A percentile compares a stretch with the other conserved stretches of the same genome.
Evolutionary conservation across 2,329 filamentous ascomycete species (phyloP).

Genomic region (Hymenoscyphus fructigenus): DNA sequence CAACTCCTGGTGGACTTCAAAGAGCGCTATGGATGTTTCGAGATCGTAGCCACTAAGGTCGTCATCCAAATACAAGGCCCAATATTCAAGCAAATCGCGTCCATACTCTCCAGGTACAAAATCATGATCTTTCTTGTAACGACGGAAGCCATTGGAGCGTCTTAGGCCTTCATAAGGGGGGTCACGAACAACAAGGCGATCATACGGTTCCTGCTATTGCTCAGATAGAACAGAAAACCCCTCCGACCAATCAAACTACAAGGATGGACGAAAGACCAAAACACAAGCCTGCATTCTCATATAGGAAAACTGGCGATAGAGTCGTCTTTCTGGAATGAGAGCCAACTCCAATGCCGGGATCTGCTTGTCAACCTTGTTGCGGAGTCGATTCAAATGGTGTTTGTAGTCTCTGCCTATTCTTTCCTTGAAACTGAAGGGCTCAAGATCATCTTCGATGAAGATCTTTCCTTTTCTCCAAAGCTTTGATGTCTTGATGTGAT

Average conservation of each 20-base stretch:
- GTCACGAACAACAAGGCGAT: neutral
- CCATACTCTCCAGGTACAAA: too few relatives aligned
- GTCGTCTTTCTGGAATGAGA: neutral
- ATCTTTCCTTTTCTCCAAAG: neutral
- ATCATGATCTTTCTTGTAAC: too few relatives aligned
- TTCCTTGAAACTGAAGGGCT: neutral
- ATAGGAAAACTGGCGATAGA: neutral
- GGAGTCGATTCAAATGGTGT: neutral
- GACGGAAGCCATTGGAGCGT: too few relatives aligned
- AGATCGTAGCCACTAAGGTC: too few relatives aligned
- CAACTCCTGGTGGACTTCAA: neutral
- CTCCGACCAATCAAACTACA: neutral
- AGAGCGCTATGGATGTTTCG: too few relatives aligned
- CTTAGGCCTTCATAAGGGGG: too few relatives aligned
- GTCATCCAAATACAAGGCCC: too few relatives aligned
- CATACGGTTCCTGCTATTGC: neutral
- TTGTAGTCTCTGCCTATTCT: neutral
- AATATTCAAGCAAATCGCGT: too few relatives aligned
- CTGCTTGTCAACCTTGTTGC: neutral
- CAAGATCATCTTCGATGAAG: neutral
- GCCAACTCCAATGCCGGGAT: neutral
- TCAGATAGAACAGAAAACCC: neutral
- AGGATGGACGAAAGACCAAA: neutral
- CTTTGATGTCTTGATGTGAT: neutral
- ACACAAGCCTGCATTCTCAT: neutral